A percentile compares a stretch with the other conserved stretches of the same genome.
Evolutionary conservation across 768 basidiomycete species (phyloP).

Genomic region (Pleurotus platypus): DNA sequence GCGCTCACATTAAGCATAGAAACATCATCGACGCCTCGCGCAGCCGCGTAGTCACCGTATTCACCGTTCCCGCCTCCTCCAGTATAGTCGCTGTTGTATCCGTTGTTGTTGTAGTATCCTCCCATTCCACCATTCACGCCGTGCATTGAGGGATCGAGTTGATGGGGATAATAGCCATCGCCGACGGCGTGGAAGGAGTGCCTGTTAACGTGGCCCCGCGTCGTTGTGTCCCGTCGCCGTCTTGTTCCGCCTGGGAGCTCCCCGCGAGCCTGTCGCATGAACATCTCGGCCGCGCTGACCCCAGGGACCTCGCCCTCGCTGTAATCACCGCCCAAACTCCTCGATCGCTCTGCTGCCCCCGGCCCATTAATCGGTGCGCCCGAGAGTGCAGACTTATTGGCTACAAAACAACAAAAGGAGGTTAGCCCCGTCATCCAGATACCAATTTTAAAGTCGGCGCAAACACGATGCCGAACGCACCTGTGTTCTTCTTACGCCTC

Average conservation of each 20-base stretch:
- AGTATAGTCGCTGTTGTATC: conserved; percentile 4
- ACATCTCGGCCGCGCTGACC: conserved; percentile 63
- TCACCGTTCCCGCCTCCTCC: not conserved
- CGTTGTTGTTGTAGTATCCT: not conserved
- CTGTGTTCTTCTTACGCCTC: conserved; percentile 63
- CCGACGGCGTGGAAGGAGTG: conserved; percentile 4
- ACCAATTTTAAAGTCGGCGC: not conserved
- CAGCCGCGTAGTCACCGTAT: not conserved
- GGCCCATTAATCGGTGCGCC: conserved; percentile 11
- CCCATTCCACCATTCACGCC: not conserved
- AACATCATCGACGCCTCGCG: not conserved
- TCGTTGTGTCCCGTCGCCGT: conserved; percentile 19
- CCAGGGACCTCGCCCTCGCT: conserved; percentile 14
- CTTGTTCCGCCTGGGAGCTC: conserved; percentile 34
- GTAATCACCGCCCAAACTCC: conserved; percentile 18
- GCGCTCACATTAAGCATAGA: not conserved
- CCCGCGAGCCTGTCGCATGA: conserved; percentile 56
- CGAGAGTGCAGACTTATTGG: conserved; percentile 8
- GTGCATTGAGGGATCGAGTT: not conserved
- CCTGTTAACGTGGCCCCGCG: conserved; percentile 7
- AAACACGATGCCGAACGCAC: not conserved
- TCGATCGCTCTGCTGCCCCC: conserved; percentile 13
- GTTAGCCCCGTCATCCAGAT: not conserved
- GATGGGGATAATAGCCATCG: not conserved
- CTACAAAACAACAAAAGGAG: not conserved